Base-by-base conservation (phyloP, 352 stramenopile genomes). In the Phytopythium sindhum region DNA sequence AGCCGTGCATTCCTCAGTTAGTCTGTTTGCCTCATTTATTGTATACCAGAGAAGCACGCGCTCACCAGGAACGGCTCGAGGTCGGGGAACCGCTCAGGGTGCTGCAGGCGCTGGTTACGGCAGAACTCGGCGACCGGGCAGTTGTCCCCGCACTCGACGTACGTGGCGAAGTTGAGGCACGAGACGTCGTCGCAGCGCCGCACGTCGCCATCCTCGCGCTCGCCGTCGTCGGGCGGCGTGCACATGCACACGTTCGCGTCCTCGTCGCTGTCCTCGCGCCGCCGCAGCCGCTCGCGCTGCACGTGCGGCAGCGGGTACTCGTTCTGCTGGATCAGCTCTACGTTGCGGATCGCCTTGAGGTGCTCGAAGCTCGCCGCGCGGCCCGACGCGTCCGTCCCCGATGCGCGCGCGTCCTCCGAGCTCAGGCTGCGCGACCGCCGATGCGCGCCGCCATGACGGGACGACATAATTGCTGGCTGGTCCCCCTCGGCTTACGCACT, bases 101-200 rank as follows among this genome's bases (percentile, higher is more conserved):
- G 80, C 56, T 95, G 87, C 67, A 95, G 73, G 17, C 87, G 72
- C 68, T 94, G 84, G 69, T 95, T 95, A 5, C 66, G 24, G 63
- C 87, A 95, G 33, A 64, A 81, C 26, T 72, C 56, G 8, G 74
- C 75, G 7, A 84, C 74, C 1, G 75, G 66, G 45, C 87, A 95
- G 3, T 67, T 55, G 19, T 68, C 56, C 4, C 66, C 74, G 57
- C 87, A 96, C 70, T 96, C 87, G 48, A 93, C 78, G 64, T 95
- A 96, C 35, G 87, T 96, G 48, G 87, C 87, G 57, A 90, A 93
- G 65, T 96, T 96, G n/a, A 96, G 73, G 60, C 87, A 96, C 37
- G 84, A 91, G n/a, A 93, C 83, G 63, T 94, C 84, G 60, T 93
- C 76, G 56, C 87, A 96, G 63, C 83, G 82, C 28, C 61, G 69